Base-by-base conservation (phyloP, 257 asterid species). In the Capsicum pubescens region DNA sequence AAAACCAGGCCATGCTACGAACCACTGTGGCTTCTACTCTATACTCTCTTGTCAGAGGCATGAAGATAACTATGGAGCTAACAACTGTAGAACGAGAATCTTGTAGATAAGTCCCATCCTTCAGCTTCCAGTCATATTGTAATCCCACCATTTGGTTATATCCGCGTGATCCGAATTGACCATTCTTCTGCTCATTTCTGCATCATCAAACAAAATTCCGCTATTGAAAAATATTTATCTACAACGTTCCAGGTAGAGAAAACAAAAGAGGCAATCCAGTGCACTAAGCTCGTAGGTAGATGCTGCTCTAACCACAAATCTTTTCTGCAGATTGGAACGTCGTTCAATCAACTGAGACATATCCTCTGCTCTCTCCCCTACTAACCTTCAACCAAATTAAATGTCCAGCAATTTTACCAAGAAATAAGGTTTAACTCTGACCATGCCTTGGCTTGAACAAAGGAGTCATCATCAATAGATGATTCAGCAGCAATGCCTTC, bases 1-100 rank as follows among this genome's bases (percentile, higher is more conserved):
- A 88, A 71, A 92, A 92, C 95, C 92, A 90, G 72, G 93, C 92
- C 92, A 92, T 90, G 48, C 90, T 88, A 84, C 91, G 88, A 7
- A 87, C 86, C 0, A 89, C 87, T 10, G 88, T 83, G 10, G 89
- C 84, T 59, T 92, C 91, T 6, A 81, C 61, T 39, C 88, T 81
- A 9, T 86, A 50, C 81, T 90, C 93, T 39, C 78, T 83, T 12
- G 83, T 76, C 9, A 86, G 57, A 59, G 95, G 92, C 91, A 87
- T 87, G 88, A 92, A 88, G 88, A 92, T 87, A 13, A 89, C 81
- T 69, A 92, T 83, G 17, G 95, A 92, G 74, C 89, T 88, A 61
- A 90, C 84, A 14, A 89, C 81, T 2, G 91, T 89, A 3, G 89
- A 88, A 14, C 85, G 83, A n/a, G 81, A 83, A 82, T 90, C 92